phyloP scores from a whole-genome alignment of 192 early-diverging fungal species.

The Linnemannia schmuckeri region DNA sequence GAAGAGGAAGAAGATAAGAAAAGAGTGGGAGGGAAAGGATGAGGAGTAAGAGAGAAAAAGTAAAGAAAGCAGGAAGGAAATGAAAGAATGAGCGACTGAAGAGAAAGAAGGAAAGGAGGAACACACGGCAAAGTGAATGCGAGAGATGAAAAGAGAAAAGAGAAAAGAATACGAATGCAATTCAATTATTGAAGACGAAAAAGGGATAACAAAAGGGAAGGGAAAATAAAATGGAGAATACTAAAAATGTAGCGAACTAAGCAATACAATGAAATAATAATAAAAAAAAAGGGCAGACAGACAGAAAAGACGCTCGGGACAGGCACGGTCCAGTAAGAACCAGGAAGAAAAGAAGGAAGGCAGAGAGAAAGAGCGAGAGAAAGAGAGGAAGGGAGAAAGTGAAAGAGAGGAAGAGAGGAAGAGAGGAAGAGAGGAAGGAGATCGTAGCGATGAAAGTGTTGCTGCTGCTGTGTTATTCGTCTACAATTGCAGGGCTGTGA shows the following conservation, averaged over 20 bases:
- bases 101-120: neutral
- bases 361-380: slow-evolving; percentile 6
- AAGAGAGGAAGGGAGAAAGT: neutral
- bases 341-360: neutral
- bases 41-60: neutral
- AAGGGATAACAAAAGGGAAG: neutral
- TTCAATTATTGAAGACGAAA: neutral
- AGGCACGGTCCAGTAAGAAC: neutral
- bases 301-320: neutral
- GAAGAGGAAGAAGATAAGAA: neutral
- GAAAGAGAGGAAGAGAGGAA: neutral
- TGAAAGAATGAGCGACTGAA: neutral
- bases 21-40: neutral
- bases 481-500: neutral
- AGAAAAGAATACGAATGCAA: no score
- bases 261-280: neutral
- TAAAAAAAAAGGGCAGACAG: neutral
- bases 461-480: neutral
- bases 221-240: neutral
- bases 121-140: neutral
- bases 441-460: neutral
- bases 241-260: neutral
- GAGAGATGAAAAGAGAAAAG: neutral
- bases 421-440: neutral
- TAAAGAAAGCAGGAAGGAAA: neutral